Base-by-base conservation (phyloP, 2,329 filamentous ascomycete genomes). In the Fusarium brevicatenulatum region DNA sequence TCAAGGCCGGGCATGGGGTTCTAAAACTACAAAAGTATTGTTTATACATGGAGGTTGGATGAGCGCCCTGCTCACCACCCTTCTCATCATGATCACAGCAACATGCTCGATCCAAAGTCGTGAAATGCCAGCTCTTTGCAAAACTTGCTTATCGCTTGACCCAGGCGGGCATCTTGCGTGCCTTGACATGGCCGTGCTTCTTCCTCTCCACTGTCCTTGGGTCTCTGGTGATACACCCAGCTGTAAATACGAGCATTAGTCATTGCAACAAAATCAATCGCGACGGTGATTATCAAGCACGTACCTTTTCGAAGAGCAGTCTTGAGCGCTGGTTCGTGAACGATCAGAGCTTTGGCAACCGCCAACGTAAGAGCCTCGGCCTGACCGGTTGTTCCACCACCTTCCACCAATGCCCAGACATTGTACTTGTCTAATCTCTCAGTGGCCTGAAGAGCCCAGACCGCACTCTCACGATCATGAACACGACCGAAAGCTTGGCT, bases 91-190 rank as follows among this genome's bases (percentile, higher is more conserved):
- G 67, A 59, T 72, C 68, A 60, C 63, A 68, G 63, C 55, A 52
- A 54, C 60, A 56, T 65, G 61, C 68, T 71, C 68, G 57, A 69
- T 54, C 58, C 60, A 66, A 64, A 69, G 56, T 59, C 44, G 58
- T 47, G 68, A 47, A 70, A 68, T 63, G 54, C 44, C 50, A 68
- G 54, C 47, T 59, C 39, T 54, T 46, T 57, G 63, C 37, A 55
- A 56, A 72, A 52, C 52, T 47, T 58, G 55, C 59, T 80, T 87
- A 91, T 85, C 89, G 85, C 91, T 98, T 98, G 88, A 98, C 95
- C 96, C 97, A 99, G 78, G 96, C 90, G 68, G 95, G 95, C 91
- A 93, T 97, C 91, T 99, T 99, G 85, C 96, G 93, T 66, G 96
- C 95, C 89, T 99, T 99, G 85, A 97, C 84, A 80, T 94, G 94